Base-by-base conservation (phyloP, 257 asterid species). In the Parsonsia alboflavescens region DNA sequence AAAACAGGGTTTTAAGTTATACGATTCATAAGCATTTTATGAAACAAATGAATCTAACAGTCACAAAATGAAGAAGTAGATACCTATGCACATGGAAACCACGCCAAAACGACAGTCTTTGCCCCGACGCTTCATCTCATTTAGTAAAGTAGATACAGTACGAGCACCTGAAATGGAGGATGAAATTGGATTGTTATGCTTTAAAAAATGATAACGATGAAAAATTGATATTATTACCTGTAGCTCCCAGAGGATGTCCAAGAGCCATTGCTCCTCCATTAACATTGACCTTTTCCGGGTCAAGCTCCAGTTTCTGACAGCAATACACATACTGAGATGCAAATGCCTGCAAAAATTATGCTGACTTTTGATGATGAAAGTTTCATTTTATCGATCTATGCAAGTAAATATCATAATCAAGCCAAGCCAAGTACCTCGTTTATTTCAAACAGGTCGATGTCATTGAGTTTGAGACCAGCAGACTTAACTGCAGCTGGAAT, bases 261-360 rank as follows among this genome's bases (percentile, higher is more conserved):
- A 93, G 88, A 75, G 97, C 98, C 22, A 93, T 91, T 42, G 98
- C 98, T 70, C 98, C 98, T 56, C 98, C 98, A 77, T 93, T 89
- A 28, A 93, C 98, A 73, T 93, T 93, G 21, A 93, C 97, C 16
- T 84, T 93, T 76, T 86, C 90, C 6, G 86, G 76, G 80, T 88
- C 94, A 49, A 93, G 97, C n/a, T 78, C 89, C 66, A 93, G 78
- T 74, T 87, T 88, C 87, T 91, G 91, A 77, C 83, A 75, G 89
- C 96, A 89, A 80, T 93, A 91, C 13, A 91, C 98, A 58, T 42
- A 93, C 75, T 93, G 98, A 66, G 98, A 93, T 77, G 96, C 98
- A 81, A 91, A 91, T 75, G 98, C 98, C 97, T 93, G 90, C 75
- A 82, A 63, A 75, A 26, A 54, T 33, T 48, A 44, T 67, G 59